Percentiles rank a stretch among this genome's conserved stretches.
phyloP scores from a whole-genome alignment of 176 grass and related monocot species.

The Bromus sterilis region DNA sequence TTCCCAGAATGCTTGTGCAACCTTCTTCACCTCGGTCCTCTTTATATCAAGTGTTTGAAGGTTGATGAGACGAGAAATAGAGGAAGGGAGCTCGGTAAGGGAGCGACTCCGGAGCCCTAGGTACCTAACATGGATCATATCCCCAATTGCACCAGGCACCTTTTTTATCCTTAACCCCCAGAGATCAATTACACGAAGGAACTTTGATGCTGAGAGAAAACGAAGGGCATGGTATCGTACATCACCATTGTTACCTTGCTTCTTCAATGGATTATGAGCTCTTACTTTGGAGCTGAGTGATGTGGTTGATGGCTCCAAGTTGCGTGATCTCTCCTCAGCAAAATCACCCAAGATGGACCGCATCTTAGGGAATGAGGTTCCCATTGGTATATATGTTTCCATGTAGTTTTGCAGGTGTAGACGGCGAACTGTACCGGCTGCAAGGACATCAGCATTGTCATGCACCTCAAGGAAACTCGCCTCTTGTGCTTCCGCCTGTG shows the following conservation, averaged over 20 bases:
- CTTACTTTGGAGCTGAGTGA: neutral
- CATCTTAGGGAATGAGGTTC: conserved; percentile 21
- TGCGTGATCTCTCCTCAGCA: neutral
- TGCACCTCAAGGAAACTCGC: conserved; percentile 29
- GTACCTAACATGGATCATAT: conserved; percentile 38
- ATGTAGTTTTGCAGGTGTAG: conserved; percentile 26
- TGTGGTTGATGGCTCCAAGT: neutral
- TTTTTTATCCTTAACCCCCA: neutral
- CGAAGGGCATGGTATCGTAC: neutral
- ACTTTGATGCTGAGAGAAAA: neutral
- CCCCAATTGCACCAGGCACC: neutral
- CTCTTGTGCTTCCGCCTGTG: conserved; percentile 24
- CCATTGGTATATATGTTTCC: conserved; percentile 15
- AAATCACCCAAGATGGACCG: conserved; percentile 29
- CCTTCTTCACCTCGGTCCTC: neutral
- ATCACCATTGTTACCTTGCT: neutral
- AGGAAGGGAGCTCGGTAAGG: conserved; percentile 1
- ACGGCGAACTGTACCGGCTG: neutral
- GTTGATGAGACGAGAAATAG: conserved; percentile 27
- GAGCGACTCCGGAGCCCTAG: neutral
- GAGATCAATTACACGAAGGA: conserved; percentile 31
- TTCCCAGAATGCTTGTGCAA: conserved; percentile 17
- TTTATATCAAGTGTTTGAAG: conserved; percentile 40
- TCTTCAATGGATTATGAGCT: neutral
- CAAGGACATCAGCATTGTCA: conserved; percentile 15